Conservation (phyloP, 208 protist species). For the Trypanosomatidae sp. region DNA sequence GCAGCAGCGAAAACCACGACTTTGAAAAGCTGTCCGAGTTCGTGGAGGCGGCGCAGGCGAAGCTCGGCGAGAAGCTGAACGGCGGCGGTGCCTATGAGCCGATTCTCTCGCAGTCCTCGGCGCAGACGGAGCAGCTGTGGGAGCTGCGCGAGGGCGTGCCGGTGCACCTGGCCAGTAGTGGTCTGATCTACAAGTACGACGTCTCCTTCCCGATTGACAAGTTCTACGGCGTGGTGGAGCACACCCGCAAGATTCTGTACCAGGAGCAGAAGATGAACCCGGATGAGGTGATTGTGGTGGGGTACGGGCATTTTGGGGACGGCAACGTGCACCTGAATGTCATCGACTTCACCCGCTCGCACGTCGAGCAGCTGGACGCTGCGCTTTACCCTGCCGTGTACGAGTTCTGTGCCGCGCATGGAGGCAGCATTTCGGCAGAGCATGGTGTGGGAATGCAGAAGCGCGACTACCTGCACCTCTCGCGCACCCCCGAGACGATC, state of each 20-base stretch:
- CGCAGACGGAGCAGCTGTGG: constrained; percentile 65
- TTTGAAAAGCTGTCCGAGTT: constrained; percentile 69
- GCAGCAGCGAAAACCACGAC: constrained; percentile 91
- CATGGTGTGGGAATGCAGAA: constrained; percentile 96
- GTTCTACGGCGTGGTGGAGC: constrained; percentile 84
- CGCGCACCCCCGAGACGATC: constrained; percentile 71
- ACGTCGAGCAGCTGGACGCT: constrained; percentile 45
- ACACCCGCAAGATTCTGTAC: constrained; percentile 67
- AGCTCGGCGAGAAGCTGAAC: constrained; percentile 37
- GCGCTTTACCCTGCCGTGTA: constrained; percentile 72
- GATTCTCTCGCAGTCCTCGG: constrained; percentile 59
- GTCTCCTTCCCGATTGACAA: constrained; percentile 72
- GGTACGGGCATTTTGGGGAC: constrained; percentile 97
- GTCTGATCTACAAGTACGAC: constrained; percentile 80
- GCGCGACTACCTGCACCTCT: constrained; percentile 76
- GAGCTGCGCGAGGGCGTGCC: constrained; percentile 64
- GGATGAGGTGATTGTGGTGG: constrained; percentile 70
- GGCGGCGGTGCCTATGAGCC: constrained; percentile 39
- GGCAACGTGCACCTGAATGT: constrained; percentile 98
- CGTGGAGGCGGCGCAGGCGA: constrained; percentile 47
- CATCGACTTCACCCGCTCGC: constrained; percentile 52
- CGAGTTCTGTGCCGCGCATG: constrained; percentile 62
- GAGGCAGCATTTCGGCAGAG: constrained; percentile 93
- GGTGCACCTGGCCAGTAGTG: constrained; percentile 48
- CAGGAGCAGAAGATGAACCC: constrained; percentile 49